Evolutionary conservation across 1,139 yeast species (phyloP).

Genomic region (Candida buenavistaensis): DNA sequence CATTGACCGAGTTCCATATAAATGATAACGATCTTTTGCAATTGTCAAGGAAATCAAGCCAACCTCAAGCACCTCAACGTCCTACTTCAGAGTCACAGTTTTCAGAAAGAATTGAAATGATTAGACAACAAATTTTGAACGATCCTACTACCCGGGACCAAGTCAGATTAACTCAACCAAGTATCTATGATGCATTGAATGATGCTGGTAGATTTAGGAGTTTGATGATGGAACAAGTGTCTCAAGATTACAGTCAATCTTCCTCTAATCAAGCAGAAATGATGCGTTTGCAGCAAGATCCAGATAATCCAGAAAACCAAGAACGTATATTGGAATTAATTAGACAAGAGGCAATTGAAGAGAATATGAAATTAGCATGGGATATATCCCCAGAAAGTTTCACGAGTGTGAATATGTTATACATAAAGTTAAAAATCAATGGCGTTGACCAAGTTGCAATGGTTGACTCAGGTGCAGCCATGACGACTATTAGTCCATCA

Average conservation of each 20-base stretch:
- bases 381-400: conserved; percentile 91
- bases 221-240: conserved; percentile 35
- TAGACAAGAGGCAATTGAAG: conserved; percentile 72
- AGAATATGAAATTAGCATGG: conserved; percentile 74
- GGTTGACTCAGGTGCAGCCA: conserved; percentile 96
- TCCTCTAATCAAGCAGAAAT: conserved; percentile 47
- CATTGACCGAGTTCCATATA: conserved; percentile 49
- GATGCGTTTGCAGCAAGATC: conserved; percentile 52
- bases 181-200: conserved; percentile 43
- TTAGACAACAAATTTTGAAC: conserved; percentile 48
- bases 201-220: conserved; percentile 55
- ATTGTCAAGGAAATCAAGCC: conserved; percentile 17
- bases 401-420: conserved; percentile 80
- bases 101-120: conserved; percentile 47
- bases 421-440: conserved; percentile 73
- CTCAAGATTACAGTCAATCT: conserved; percentile 17
- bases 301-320: conserved; percentile 75
- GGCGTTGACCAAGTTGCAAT: conserved; percentile 84
- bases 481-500: conserved; percentile 75
- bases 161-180: conserved; percentile 38
- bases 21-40: conserved; percentile 60
- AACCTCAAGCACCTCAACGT: conserved; percentile 5
- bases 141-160: conserved; percentile 40
- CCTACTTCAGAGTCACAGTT: conserved; percentile 14
- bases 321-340: conserved; percentile 66